Conservation (phyloP, 371 early-diverging fungal genomes). For the Mucor plumbeus region DNA sequence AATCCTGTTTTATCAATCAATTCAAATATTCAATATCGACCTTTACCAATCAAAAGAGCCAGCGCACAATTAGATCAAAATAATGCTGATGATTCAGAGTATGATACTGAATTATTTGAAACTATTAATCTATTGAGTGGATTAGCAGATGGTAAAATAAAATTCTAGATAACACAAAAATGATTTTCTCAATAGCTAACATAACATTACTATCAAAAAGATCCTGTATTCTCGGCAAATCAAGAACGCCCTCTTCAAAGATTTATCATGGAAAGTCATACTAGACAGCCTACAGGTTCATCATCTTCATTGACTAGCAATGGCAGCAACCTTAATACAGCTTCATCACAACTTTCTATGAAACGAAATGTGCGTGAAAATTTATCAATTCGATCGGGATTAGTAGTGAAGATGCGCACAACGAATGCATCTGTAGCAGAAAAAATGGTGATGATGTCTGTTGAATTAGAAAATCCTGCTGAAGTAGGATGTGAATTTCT, state of each 20-base stretch:
- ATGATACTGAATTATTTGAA: slow-evolving; percentile 62
- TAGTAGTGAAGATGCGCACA: slow-evolving; percentile 68
- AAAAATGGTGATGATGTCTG: slow-evolving; percentile 73
- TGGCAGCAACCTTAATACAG: slow-evolving; percentile 27
- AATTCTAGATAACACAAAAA: too few species aligned
- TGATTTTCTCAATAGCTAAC: too few species aligned
- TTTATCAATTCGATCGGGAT: slow-evolving; percentile 59
- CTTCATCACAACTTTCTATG: slow-evolving; percentile 36
- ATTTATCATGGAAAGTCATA: slow-evolving; percentile 45
- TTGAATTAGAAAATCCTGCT: slow-evolving; percentile 68
- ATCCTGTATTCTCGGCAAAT: slow-evolving; percentile 33
- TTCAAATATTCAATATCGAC: slow-evolving; percentile 55
- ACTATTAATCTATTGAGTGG: slow-evolving; percentile 66
- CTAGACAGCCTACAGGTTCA: slow-evolving; percentile 25
- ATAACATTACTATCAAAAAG: slow-evolving; percentile 13
- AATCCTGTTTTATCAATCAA: slow-evolving; percentile 45
- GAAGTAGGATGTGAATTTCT: slow-evolving; percentile 62
- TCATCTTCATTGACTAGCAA: slow-evolving; percentile 24
- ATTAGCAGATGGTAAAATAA: slow-evolving; percentile 54
- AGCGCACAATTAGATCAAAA: slow-evolving; percentile 13
- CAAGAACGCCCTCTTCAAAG: slow-evolving; percentile 34
- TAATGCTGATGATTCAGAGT: slow-evolving; percentile 48
- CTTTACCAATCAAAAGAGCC: slow-evolving; percentile 38
- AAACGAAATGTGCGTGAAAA: slow-evolving; percentile 56
- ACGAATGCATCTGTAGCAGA: slow-evolving; percentile 69